Percentiles rank a stretch among this genome's conserved stretches.
Conservation (phyloP, 2,329 filamentous ascomycete species). For the Beauveria sp. region DNA sequence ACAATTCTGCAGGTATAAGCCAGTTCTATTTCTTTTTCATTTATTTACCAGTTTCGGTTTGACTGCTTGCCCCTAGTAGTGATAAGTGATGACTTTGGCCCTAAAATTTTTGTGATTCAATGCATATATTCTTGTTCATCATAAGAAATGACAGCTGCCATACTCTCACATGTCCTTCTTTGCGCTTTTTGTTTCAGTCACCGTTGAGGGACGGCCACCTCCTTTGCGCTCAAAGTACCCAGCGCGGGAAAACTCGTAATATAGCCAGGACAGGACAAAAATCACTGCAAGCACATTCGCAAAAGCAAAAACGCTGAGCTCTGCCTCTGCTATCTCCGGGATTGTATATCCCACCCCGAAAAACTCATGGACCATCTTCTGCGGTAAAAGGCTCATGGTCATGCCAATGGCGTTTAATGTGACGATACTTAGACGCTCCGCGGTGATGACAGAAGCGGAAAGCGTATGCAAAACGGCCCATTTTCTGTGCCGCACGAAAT, state of each 20-base stretch:
- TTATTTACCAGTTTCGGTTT: too few relatives aligned
- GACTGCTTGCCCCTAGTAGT: too few relatives aligned
- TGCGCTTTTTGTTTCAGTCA: neutral
- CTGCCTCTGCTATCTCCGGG: neutral
- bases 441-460: neutral
- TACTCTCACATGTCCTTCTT: neutral
- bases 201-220: too few relatives aligned
- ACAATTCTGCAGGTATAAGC: too few relatives aligned
- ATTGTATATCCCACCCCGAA: neutral
- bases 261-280: neutral
- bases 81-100: too few relatives aligned
- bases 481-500: neutral
- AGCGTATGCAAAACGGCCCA: constrained; percentile 10
- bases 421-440: neutral
- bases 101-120: too few relatives aligned
- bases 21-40: too few relatives aligned
- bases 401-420: neutral
- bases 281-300: neutral
- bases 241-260: neutral
- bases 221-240: neutral
- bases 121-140: too few relatives aligned
- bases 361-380: neutral
- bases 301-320: neutral
- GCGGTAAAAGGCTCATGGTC: neutral
- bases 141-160: too few relatives aligned